phyloP scores from a whole-genome alignment of 768 basidiomycete species.

The Agrocybe pediades region DNA sequence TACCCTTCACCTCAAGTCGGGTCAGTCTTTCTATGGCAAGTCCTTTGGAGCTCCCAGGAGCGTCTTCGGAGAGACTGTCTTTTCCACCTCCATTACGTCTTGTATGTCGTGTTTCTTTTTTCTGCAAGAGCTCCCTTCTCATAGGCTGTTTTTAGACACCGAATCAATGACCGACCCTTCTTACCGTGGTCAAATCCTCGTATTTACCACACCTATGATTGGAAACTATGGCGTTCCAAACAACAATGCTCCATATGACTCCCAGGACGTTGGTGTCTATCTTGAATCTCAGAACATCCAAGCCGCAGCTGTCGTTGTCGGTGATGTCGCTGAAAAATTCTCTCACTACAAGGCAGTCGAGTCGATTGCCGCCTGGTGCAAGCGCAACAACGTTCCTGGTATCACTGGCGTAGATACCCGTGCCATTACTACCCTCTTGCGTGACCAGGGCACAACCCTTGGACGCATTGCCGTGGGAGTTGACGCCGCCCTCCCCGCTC shows the following conservation, averaged over 20 bases:
- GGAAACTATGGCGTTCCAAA: constrained; percentile 97
- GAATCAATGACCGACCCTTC: constrained; percentile 99
- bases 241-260: constrained; percentile 74
- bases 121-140: constrained; percentile 6
- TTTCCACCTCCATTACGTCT: constrained; percentile 98
- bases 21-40: constrained; percentile 87
- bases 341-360: constrained; percentile 95
- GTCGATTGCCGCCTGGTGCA: constrained; percentile 91
- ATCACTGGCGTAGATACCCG: constrained; percentile 98
- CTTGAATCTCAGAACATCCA: constrained; percentile 91
- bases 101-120: constrained; percentile 53
- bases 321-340: constrained; percentile 92
- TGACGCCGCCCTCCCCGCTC: constrained; percentile 62
- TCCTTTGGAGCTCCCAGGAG: constrained; percentile 89
- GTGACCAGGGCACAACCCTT: constrained; percentile 96
- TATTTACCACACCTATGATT: constrained; percentile 97
- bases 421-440: constrained; percentile 89
- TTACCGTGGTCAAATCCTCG: constrained; percentile 96
- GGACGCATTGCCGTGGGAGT: constrained; percentile 86
- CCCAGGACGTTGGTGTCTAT: constrained; percentile 79
- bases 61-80: constrained; percentile 95
- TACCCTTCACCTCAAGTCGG: constrained; percentile 88
- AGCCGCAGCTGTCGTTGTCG: constrained; percentile 90
- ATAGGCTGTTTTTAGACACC: constrained; percentile 62
- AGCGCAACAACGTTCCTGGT: constrained; percentile 85